Conservation (phyloP, 1,139 yeast genomes). For the Debaryomycetaceae sp. region DNA sequence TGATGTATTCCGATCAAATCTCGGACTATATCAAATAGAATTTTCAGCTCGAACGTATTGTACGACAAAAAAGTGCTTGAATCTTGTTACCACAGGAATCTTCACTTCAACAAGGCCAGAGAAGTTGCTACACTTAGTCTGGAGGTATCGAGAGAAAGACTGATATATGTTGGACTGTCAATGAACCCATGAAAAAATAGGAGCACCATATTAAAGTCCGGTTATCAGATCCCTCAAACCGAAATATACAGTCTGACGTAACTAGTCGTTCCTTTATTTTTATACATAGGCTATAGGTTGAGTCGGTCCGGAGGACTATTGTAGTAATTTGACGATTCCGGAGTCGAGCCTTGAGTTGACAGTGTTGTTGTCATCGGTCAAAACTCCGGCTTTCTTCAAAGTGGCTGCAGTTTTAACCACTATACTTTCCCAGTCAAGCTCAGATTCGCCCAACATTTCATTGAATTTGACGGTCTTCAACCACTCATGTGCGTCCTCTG, state of each 20-base stretch:
- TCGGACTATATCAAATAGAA: no score
- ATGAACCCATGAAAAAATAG: no score
- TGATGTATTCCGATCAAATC: not conserved
- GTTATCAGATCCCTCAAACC: not conserved
- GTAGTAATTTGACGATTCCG: conserved; percentile 17
- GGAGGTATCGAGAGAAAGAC: no score
- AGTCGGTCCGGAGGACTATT: not conserved
- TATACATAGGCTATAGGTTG: no score
- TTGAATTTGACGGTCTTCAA: conserved; percentile 69
- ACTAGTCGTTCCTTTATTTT: no score
- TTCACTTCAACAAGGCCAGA: no score
- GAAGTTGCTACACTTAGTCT: no score
- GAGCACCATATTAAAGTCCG: not conserved
- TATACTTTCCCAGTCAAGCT: conserved; percentile 49
- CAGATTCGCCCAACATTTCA: conserved; percentile 34
- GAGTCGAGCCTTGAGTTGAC: conserved; percentile 27
- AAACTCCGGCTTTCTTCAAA: conserved; percentile 61
- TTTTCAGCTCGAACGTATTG: no score
- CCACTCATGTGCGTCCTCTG: conserved; percentile 79
- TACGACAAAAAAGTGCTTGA: no score
- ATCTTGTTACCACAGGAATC: no score
- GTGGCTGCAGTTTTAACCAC: conserved; percentile 57
- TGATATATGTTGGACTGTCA: no score
- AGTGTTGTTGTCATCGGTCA: conserved; percentile 32
- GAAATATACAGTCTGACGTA: not conserved